These are phyloP conservation scores for Pleomassaria siparia DNA, from an alignment of 2,329 filamentous ascomycete species.

Conservation along the genomic window DNA sequence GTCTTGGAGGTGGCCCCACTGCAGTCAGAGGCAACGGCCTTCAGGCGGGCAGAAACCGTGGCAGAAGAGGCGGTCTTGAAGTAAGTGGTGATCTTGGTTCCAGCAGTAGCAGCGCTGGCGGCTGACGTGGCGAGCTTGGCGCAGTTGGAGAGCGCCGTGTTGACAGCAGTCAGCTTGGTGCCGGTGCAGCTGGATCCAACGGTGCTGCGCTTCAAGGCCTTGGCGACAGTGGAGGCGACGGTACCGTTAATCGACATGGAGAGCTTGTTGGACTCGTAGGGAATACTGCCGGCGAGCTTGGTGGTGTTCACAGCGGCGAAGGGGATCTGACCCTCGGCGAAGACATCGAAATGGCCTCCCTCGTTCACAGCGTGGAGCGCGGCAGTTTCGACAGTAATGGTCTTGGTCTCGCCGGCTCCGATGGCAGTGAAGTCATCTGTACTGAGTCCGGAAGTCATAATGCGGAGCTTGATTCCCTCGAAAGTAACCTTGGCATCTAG, in stretches of 20 bases:
- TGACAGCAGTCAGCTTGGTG: constrained; percentile 47
- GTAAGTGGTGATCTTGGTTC: constrained; percentile 59
- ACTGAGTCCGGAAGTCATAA: constrained; percentile 49
- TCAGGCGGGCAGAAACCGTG: constrained; percentile 33
- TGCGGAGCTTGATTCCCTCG: constrained; percentile 56
- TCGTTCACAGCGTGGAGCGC: constrained; percentile 55
- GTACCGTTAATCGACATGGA: constrained; percentile 59
- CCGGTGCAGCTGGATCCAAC: constrained; percentile 59
- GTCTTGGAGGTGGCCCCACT: constrained; percentile 54
- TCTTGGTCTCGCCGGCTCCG: constrained; percentile 50
- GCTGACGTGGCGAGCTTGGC: constrained; percentile 56
- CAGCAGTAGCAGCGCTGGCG: constrained; percentile 49
- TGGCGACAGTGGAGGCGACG: constrained; percentile 52
- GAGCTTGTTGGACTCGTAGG: constrained; percentile 62
- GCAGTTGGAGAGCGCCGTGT: constrained; percentile 58
- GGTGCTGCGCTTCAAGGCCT: constrained; percentile 55
- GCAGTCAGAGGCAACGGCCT: constrained; percentile 58
- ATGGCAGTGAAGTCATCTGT: constrained; percentile 56
- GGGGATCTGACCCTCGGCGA: constrained; percentile 51
- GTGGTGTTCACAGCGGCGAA: constrained; percentile 51
- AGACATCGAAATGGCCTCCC: constrained; percentile 59
- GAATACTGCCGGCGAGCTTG: constrained; percentile 56
- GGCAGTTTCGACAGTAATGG: constrained; percentile 58
- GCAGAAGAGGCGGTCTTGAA: constrained; percentile 60
- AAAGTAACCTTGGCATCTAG: constrained; percentile 51